Conservation (phyloP, 192 early-diverging fungal genomes). For the Entrophospora sp. region DNA sequence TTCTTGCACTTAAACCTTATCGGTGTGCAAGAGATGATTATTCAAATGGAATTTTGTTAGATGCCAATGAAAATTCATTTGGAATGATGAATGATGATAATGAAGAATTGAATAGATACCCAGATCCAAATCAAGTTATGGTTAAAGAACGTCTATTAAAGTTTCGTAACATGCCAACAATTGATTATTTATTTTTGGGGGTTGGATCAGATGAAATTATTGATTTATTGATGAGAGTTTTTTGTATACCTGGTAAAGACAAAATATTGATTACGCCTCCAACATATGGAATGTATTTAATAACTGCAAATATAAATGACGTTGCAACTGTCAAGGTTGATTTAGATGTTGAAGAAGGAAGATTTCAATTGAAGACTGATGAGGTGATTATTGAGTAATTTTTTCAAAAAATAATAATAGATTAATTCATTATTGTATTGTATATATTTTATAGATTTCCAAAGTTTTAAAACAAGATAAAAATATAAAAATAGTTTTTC, state of each 20-base stretch:
- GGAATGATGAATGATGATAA: slow-evolving; percentile 45
- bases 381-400: slow-evolving; percentile 32
- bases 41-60: slow-evolving; percentile 85
- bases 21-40: slow-evolving; percentile 99
- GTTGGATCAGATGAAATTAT: slow-evolving; percentile 97
- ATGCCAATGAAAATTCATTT: slow-evolving; percentile 98
- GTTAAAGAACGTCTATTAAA: slow-evolving; percentile 71
- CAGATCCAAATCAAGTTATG: slow-evolving; percentile 82
- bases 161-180: slow-evolving; percentile 58
- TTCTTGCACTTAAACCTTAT: slow-evolving; percentile 77
- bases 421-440: too few species aligned
- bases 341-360: slow-evolving; percentile 61
- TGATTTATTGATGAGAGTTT: slow-evolving; percentile 81
- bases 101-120: slow-evolving; percentile 82
- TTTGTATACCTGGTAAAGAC: slow-evolving; percentile 84
- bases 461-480: slow-evolving; percentile 56
- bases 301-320: slow-evolving; percentile 91
- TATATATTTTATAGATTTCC: slow-evolving; percentile 41
- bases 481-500: slow-evolving; percentile 81
- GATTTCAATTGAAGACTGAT: slow-evolving; percentile 57
- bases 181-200: slow-evolving; percentile 83
- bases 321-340: slow-evolving; percentile 80
- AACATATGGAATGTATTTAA: slow-evolving; percentile 98
- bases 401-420: too few species aligned
- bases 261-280: slow-evolving; percentile 92